Base-by-base conservation (phyloP, 805 yeast species). In the Saccharomycopsis microspora region DNA sequence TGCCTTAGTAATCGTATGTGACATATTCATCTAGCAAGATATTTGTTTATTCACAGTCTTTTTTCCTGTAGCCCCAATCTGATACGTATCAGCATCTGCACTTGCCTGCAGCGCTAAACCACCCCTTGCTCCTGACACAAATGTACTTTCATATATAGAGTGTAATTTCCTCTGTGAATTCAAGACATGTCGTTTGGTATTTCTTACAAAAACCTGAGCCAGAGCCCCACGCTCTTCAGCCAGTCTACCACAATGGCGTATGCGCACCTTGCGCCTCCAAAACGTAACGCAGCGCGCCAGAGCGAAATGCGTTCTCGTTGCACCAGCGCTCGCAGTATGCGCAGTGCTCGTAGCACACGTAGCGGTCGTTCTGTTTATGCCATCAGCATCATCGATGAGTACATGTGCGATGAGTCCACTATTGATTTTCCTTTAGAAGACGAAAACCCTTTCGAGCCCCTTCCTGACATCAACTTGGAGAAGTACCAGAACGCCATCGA, bases 321-420 rank as follows among this genome's bases (percentile, higher is more conserved):
- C 36, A 43, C 19, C n/a, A 47, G 50, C 43, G 37, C 11, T n/a
- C 10, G 5, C n/a, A 41, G 36, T 19, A n/a, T 30, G 8, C 32
- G 35, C 45, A 33, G 41, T 9, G 9, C 36, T 28, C 41, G 45
- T 41, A 19, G 19, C 19, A 19, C 19, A 19, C 34, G 44, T 37
- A 38, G 45, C 10, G 31, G 9, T 9, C n/a, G 10, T n/a, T 47
- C 48, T 3, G 31, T 47, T 3, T 50, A 35, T 28, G 51, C 53
- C 6, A n/a, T 50, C 4, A 46, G 50, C 3, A 37, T 50, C 10
- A 50, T 50, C 9, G 53, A 50, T 40, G 47, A 44, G 8, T 50
- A 50, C 39, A 47, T 50, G 41, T 43, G 51, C 32, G 53, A 47
- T 11, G 29, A 37, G 11, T 35, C 42, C 7, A 35, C 43, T 8